Evolutionary conservation across 192 early-diverging fungal genomes (phyloP).

Genomic region (Chytriomyces hyalinus): DNA sequence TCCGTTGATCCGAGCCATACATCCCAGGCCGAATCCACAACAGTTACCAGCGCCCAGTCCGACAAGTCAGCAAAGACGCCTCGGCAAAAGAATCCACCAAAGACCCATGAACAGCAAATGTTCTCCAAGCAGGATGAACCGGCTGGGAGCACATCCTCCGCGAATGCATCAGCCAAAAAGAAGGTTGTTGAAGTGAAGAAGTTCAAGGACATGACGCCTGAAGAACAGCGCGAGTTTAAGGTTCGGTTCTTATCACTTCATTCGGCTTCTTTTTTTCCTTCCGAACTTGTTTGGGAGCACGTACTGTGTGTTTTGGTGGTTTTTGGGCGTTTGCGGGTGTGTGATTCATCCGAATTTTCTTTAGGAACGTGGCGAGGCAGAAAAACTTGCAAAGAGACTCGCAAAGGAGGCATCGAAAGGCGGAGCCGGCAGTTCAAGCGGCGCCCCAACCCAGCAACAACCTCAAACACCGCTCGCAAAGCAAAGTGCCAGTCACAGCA

Average conservation of each 20-base stretch:
- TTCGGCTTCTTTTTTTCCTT: neutral
- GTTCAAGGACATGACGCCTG: conserved; percentile 83
- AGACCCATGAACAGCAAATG: too few relatives aligned
- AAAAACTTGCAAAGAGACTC: conserved; percentile 58
- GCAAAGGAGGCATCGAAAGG: conserved; percentile 40
- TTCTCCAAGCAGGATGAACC: too few relatives aligned
- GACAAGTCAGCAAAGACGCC: too few relatives aligned
- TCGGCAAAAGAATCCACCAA: too few relatives aligned
- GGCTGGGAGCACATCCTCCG: too few relatives aligned
- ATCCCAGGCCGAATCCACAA: too few relatives aligned
- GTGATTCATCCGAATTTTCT: neutral
- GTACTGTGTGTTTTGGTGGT: too few relatives aligned
- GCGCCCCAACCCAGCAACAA: neutral
- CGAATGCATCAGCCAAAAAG: neutral
- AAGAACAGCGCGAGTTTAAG: conserved; percentile 85
- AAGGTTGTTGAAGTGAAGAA: conserved; percentile 7
- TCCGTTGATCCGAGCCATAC: too few relatives aligned
- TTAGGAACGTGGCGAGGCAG: conserved; percentile 77
- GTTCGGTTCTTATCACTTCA: conserved; percentile 36
- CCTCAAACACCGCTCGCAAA: conserved; percentile 7
- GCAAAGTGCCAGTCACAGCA: conserved; percentile 29
- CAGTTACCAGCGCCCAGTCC: too few relatives aligned
- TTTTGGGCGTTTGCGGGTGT: neutral
- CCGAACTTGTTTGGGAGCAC: neutral
- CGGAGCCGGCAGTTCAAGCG: conserved; percentile 43